Conservation (phyloP, 2,329 filamentous ascomycete genomes). For the Trichoderma atroviride region DNA sequence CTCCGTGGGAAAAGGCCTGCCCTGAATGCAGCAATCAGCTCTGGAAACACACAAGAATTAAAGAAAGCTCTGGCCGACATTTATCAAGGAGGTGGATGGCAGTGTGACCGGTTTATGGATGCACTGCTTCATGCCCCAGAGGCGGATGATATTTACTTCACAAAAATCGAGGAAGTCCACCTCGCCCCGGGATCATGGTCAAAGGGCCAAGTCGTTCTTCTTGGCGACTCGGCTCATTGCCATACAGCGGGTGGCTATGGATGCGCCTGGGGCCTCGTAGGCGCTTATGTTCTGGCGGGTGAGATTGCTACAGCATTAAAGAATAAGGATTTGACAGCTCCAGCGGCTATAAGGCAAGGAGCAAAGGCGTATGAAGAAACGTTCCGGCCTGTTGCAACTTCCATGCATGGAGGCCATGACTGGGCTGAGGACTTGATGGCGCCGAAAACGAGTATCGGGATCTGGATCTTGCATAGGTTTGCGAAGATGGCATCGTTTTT, state of each 20-base stretch:
- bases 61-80: slow-evolving; percentile 1
- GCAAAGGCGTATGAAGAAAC: slow-evolving; percentile 6
- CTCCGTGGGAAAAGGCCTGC: neutral
- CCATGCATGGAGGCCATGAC: neutral
- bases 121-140: slow-evolving; percentile 9
- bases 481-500: neutral
- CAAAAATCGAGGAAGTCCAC: neutral
- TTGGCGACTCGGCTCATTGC: slow-evolving; percentile 13
- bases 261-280: slow-evolving; percentile 9
- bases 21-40: neutral
- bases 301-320: neutral
- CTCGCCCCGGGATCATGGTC: slow-evolving; percentile 4
- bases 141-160: slow-evolving; percentile 9
- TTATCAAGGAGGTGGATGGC: slow-evolving; percentile 8
- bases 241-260: slow-evolving; percentile 12
- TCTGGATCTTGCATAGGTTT: slow-evolving; percentile 6
- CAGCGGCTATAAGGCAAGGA: neutral
- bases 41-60: neutral
- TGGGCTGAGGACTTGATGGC: neutral
- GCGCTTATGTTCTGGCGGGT: neutral
- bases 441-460: neutral
- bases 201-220: slow-evolving; percentile 9
- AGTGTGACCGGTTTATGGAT: slow-evolving; percentile 11
- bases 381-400: slow-evolving; percentile 7
- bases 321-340: neutral